A percentile compares a stretch with the other conserved stretches of the same genome.
Evolutionary conservation across 495 filamentous ascomycete genomes (phyloP).

Genomic region (Daldinia caldariorum): DNA sequence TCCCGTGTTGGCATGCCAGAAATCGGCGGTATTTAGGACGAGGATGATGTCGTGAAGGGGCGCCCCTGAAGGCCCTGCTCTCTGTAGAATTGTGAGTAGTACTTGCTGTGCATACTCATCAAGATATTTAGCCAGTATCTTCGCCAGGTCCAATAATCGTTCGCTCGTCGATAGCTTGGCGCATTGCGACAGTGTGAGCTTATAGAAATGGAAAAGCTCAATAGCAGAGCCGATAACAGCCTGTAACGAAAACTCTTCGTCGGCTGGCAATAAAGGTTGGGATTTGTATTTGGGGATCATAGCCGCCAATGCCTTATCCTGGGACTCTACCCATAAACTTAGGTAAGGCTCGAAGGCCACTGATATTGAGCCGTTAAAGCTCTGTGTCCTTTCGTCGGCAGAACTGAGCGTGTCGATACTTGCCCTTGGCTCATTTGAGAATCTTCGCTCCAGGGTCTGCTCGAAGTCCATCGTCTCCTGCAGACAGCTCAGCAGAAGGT

Average conservation of each 20-base stretch:
- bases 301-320: constrained; percentile 86
- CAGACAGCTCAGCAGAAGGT: constrained; percentile 87
- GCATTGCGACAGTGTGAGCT: constrained; percentile 88
- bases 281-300: constrained; percentile 91
- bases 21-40: constrained; percentile 95
- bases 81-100: constrained; percentile 77
- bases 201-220: constrained; percentile 96
- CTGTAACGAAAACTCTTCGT: constrained; percentile 92
- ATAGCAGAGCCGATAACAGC: constrained; percentile 93
- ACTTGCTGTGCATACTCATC: constrained; percentile 97
- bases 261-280: constrained; percentile 79
- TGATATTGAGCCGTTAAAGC: constrained; percentile 91
- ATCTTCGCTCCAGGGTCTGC: constrained; percentile 86
- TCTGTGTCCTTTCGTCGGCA: constrained; percentile 76
- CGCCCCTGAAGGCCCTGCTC: constrained; percentile 66
- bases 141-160: constrained; percentile 84
- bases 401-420: constrained; percentile 93
- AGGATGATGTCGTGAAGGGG: constrained; percentile 80
- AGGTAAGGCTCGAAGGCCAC: constrained; percentile 98
- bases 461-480: constrained; percentile 99
- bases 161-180: constrained; percentile 92
- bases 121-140: constrained; percentile 88
- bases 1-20: constrained; percentile 91
- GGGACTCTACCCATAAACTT: constrained; percentile 95
- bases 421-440: constrained; percentile 77